Conservation (phyloP, 495 filamentous ascomycete species). For the Hypoxylon rickii region DNA sequence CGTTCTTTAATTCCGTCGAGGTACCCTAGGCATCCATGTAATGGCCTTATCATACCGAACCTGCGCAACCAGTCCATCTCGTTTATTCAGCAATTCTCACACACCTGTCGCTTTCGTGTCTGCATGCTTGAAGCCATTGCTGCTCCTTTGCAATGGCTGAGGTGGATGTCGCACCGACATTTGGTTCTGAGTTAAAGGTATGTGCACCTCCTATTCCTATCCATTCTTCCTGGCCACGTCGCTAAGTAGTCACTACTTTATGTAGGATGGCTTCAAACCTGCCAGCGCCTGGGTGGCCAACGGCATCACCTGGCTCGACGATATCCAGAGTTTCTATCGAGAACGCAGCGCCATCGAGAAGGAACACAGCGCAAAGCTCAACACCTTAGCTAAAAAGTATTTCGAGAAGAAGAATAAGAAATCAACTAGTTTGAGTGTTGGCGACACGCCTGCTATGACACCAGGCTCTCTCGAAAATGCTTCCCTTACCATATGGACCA, state of each 20-base stretch:
- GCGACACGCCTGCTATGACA: conserved; percentile 89
- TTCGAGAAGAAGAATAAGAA: conserved; percentile 95
- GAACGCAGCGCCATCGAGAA: conserved; percentile 94
- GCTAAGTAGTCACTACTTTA: conserved; percentile 13
- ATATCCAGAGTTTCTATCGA: conserved; percentile 95
- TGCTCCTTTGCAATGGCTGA: conserved; percentile 65
- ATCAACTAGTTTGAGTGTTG: conserved; percentile 85
- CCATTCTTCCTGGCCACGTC: not conserved
- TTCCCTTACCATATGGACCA: conserved; percentile 94
- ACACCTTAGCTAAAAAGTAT: conserved; percentile 87
- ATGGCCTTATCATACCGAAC: conserved; percentile 34
- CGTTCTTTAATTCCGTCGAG: conserved; percentile 1
- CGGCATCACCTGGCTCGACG: conserved; percentile 92
- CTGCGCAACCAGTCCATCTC: conserved; percentile 10
- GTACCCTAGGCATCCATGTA: conserved; percentile 19
- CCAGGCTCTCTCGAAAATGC: conserved; percentile 95
- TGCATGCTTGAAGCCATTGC: conserved; percentile 28
- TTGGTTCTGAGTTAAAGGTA: conserved; percentile 92
- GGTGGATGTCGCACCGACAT: conserved; percentile 73
- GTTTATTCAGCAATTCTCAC: conserved; percentile 9
- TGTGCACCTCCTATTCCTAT: not conserved
- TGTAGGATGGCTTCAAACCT: conserved; percentile 90
- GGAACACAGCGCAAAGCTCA: conserved; percentile 89
- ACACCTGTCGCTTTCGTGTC: conserved; percentile 4
- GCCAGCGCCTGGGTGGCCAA: conserved; percentile 89